Evolutionary conservation across 1,139 yeast genomes (phyloP).

Genomic region (Yamadazyma triangularis): DNA sequence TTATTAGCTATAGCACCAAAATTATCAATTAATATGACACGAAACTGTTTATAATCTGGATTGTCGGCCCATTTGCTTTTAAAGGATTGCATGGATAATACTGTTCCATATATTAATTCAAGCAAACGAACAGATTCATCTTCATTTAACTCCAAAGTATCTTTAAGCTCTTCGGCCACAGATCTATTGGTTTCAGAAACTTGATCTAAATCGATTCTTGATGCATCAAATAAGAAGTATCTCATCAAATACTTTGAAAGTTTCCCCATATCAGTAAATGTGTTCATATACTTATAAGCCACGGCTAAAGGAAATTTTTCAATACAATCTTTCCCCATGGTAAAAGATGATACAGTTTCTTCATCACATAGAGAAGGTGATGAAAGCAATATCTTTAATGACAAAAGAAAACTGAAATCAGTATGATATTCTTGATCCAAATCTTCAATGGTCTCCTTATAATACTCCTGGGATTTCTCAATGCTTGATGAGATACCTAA

Average conservation of each 20-base stretch:
- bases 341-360: too few relatives aligned
- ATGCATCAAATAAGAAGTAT: slow-evolving; percentile 40
- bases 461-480: too few relatives aligned
- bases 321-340: too few relatives aligned
- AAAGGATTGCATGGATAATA: slow-evolving; percentile 11
- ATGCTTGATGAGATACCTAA: too few relatives aligned
- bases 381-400: too few relatives aligned
- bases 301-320: not conserved
- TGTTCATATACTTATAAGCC: not conserved
- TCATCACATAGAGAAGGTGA: too few relatives aligned
- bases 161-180: slow-evolving; percentile 13
- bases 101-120: slow-evolving; percentile 26
- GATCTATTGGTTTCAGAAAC: slow-evolving; percentile 9
- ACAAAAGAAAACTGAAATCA: too few relatives aligned
- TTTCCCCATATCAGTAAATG: slow-evolving; percentile 1
- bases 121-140: slow-evolving; percentile 18
- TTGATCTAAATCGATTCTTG: slow-evolving; percentile 21
- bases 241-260: slow-evolving; percentile 26
- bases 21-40: slow-evolving; percentile 9
- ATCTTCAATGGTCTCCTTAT: too few relatives aligned
- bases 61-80: slow-evolving; percentile 16
- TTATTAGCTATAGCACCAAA: slow-evolving; percentile 16
- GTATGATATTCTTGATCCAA: too few relatives aligned
- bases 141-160: slow-evolving; percentile 17
- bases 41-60: slow-evolving; percentile 1